Evolutionary conservation across 176 grass and related monocot species (phyloP).

Genomic region (Eragrostis nindensis): DNA sequence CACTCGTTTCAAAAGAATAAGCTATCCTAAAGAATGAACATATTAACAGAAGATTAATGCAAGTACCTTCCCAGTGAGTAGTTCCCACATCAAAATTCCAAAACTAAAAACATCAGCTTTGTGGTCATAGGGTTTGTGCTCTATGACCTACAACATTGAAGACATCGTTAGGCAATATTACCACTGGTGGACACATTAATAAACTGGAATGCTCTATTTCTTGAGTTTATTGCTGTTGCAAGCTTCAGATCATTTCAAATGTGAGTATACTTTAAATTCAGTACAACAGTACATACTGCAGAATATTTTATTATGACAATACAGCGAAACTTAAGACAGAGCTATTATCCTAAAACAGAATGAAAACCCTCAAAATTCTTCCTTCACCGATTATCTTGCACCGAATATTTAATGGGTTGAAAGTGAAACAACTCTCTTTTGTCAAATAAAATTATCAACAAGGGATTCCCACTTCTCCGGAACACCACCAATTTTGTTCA

Average conservation of each 20-base stretch:
- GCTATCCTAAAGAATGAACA: conserved; percentile 24
- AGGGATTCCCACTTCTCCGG: background rate
- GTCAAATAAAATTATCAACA: conserved; percentile 14
- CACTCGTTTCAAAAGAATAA: conserved; percentile 34
- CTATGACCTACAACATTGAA: conserved; percentile 73
- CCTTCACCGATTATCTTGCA: background rate
- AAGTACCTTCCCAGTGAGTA: conserved; percentile 94
- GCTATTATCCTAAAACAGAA: background rate
- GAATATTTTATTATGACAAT: background rate
- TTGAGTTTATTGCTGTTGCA: background rate
- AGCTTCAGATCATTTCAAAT: conserved; percentile 14
- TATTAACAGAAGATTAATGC: background rate
- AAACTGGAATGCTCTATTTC: conserved; percentile 1
- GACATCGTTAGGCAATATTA: conserved; percentile 20
- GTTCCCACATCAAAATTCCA: conserved; percentile 96
- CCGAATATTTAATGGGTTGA: background rate
- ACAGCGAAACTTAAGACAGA: background rate
- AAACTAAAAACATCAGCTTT: conserved; percentile 99
- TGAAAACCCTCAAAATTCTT: background rate
- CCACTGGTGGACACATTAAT: background rate
- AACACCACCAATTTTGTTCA: background rate
- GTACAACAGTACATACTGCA: background rate
- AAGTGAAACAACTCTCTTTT: background rate
- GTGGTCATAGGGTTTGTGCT: conserved; percentile 99
- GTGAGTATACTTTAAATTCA: background rate